Evolutionary conservation across 257 asterid genomes (phyloP).

Genomic region (Hygrophila difformis): DNA sequence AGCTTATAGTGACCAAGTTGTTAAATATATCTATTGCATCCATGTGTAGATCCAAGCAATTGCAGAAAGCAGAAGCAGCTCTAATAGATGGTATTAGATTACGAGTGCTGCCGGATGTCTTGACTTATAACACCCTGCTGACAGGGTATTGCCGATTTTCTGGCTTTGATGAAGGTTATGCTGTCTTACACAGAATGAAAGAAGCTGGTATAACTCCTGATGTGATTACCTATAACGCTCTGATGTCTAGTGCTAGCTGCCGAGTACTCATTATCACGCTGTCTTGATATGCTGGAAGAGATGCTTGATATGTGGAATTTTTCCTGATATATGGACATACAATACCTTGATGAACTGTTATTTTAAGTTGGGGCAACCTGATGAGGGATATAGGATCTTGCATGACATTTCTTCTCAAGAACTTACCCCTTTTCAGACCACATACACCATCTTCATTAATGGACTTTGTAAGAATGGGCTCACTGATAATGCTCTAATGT

Average conservation of each 20-base stretch:
- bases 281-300: slow-evolving; percentile 59
- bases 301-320: slow-evolving; percentile 49
- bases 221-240: slow-evolving; percentile 67
- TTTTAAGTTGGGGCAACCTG: slow-evolving; percentile 53
- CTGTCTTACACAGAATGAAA: slow-evolving; percentile 50
- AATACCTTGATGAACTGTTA: slow-evolving; percentile 76
- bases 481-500: slow-evolving; percentile 42
- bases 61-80: slow-evolving; percentile 79
- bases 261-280: slow-evolving; percentile 29
- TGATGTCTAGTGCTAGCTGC: slow-evolving; percentile 72
- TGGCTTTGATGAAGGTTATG: slow-evolving; percentile 65
- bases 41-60: slow-evolving; percentile 65
- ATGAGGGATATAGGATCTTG: slow-evolving; percentile 62
- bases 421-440: slow-evolving; percentile 40
- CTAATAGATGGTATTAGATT: slow-evolving; percentile 65
- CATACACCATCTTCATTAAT: slow-evolving; percentile 59
- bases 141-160: slow-evolving; percentile 56
- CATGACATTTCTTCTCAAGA: slow-evolving; percentile 42
- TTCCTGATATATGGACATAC: slow-evolving; percentile 79
- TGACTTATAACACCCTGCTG: slow-evolving; percentile 77
- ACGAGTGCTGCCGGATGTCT: slow-evolving; percentile 70
- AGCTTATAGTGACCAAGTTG: slow-evolving; percentile 54
- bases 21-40: slow-evolving; percentile 73
- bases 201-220: slow-evolving; percentile 73
- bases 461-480: slow-evolving; percentile 74